These are phyloP conservation scores for Biscogniauxia mediterranea DNA, from an alignment of 2,329 filamentous ascomycete species.

Conservation along the genomic window DNA sequence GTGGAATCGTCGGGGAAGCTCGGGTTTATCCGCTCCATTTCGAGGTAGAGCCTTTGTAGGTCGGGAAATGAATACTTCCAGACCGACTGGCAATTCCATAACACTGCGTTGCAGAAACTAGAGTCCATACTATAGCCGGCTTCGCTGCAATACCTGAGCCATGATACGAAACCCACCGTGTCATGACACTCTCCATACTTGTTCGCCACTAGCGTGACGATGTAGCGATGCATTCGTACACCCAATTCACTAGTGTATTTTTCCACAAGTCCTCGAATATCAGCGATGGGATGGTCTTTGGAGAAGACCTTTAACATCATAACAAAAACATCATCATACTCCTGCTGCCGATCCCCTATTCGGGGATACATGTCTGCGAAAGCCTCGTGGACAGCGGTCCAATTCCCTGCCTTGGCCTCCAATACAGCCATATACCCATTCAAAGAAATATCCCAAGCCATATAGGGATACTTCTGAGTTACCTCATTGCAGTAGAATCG, in stretches of 20 bases:
- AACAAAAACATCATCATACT: conserved; percentile 36
- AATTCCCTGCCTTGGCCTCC: conserved; percentile 40
- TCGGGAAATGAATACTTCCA: conserved; percentile 39
- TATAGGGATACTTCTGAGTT: conserved; percentile 23
- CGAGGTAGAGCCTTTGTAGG: conserved; percentile 35
- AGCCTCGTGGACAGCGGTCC: conserved; percentile 36
- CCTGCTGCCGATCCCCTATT: conserved; percentile 7
- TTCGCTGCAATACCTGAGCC: conserved; percentile 39
- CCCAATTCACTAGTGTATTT: conserved; percentile 36
- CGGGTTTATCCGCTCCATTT: conserved; percentile 34
- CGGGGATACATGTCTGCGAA: conserved; percentile 31
- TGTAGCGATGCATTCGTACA: conserved; percentile 35
- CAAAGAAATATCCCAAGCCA: conserved; percentile 34
- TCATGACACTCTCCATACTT: conserved; percentile 42
- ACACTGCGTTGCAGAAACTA: conserved; percentile 39
- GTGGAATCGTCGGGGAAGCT: conserved; percentile 38
- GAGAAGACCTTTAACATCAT: conserved; percentile 40
- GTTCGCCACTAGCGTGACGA: conserved; percentile 44
- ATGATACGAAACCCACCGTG: conserved; percentile 36
- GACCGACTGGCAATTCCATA: conserved; percentile 36
- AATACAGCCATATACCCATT: conserved; percentile 36
- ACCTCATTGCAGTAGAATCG: conserved; percentile 30
- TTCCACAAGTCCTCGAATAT: conserved; percentile 41
- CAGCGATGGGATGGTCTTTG: conserved; percentile 37
- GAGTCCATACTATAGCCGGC: conserved; percentile 37